phyloP scores from a whole-genome alignment of 345 rosid genomes.

The Anastatica hierochuntica region DNA sequence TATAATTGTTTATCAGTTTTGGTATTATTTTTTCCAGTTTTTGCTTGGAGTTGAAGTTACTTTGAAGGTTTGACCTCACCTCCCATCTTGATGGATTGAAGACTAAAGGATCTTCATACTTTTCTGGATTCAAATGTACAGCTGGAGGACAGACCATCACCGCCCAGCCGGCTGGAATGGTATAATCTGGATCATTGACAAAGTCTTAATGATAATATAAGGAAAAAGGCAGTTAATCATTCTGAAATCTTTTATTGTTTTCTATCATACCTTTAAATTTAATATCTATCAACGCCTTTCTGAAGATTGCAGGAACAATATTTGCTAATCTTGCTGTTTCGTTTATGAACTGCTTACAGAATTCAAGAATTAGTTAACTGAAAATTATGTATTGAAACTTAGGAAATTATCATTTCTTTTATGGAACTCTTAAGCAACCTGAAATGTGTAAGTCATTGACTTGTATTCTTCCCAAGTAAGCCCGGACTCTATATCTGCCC shows the following conservation, averaged over 20 bases:
- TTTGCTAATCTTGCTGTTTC: constrained; percentile 94
- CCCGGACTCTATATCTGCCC: constrained; percentile 43
- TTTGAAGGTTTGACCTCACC: constrained; percentile 29
- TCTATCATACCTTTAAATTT: constrained; percentile 52
- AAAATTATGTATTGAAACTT: constrained; percentile 3
- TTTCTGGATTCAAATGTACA: constrained; percentile 72
- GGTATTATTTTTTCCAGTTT: neutral
- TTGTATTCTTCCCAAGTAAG: constrained; percentile 94
- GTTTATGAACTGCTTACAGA: constrained; percentile 58
- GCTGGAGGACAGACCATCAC: constrained; percentile 99
- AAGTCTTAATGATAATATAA: constrained; percentile 16
- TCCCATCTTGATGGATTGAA: constrained; percentile 97
- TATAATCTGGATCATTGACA: constrained; percentile 47
- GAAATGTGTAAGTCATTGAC: constrained; percentile 94
- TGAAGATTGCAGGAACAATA: constrained; percentile 89
- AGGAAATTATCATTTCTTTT: neutral
- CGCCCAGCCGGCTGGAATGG: constrained; percentile 96
- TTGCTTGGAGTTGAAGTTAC: constrained; percentile 11
- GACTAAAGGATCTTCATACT: constrained; percentile 64
- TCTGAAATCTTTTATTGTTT: neutral
- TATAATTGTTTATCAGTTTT: neutral
- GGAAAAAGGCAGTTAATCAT: constrained; percentile 1
- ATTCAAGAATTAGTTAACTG: constrained; percentile 14
- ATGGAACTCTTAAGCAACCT: constrained; percentile 36
- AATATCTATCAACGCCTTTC: constrained; percentile 66